Evolutionary conservation across 257 asterid species (phyloP).

Genomic region (Perilla frutescens): DNA sequence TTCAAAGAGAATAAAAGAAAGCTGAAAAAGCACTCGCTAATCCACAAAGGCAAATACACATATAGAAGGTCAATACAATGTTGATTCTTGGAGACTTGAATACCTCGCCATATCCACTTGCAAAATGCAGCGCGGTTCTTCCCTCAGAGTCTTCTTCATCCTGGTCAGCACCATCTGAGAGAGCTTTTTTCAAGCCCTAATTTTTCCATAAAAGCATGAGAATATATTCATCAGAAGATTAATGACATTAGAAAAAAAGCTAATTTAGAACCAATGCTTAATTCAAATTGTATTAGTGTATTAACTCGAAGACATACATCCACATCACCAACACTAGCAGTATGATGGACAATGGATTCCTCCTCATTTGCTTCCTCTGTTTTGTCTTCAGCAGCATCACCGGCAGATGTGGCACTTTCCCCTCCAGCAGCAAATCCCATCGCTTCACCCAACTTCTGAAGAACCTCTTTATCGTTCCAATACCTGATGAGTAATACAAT

Average conservation of each 20-base stretch:
- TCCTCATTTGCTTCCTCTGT: slow-evolving; percentile 81
- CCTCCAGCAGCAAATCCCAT: slow-evolving; percentile 65
- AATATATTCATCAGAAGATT: slow-evolving; percentile 11
- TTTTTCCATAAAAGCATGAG: slow-evolving; percentile 20
- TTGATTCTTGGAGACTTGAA: not conserved
- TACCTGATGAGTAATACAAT: slow-evolving; percentile 42
- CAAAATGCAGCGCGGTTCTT: slow-evolving; percentile 97
- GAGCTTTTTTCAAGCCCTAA: slow-evolving; percentile 83
- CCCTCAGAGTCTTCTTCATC: slow-evolving; percentile 99
- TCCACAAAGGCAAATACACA: too few relatives aligned
- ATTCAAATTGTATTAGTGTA: not conserved
- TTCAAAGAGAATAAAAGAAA: too few relatives aligned
- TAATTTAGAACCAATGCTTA: too few relatives aligned
- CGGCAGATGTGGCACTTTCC: slow-evolving; percentile 51
- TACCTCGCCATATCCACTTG: slow-evolving; percentile 99
- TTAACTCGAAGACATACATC: slow-evolving; percentile 54
- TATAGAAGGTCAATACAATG: not conserved
- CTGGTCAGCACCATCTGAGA: slow-evolving; percentile 88
- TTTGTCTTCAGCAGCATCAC: slow-evolving; percentile 61
- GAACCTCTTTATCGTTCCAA: slow-evolving; percentile 69
- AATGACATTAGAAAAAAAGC: not conserved
- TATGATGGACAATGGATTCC: slow-evolving; percentile 85
- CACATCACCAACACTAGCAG: slow-evolving; percentile 89
- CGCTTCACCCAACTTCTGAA: slow-evolving; percentile 69
- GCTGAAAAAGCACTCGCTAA: not conserved